Percentiles rank a stretch among this genome's conserved stretches.
These are phyloP conservation scores for Begonia peltatifolia DNA, from an alignment of 306 rosid genomes.

Conservation along the genomic window DNA sequence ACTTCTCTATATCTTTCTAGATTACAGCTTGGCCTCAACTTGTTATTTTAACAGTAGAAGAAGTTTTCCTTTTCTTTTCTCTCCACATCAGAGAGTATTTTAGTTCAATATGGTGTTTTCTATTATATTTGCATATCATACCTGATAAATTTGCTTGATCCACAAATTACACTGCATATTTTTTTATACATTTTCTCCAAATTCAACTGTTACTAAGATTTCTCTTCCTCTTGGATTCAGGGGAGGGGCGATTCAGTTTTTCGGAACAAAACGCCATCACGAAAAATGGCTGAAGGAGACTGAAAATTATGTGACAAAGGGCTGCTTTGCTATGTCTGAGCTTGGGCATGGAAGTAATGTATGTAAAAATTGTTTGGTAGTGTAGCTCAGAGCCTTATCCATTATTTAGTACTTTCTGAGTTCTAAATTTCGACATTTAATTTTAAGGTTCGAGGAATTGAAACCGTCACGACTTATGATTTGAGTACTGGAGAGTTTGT, in stretches of 20 bases:
- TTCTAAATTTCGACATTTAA: conserved; percentile 2
- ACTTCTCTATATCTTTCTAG: too few relatives aligned
- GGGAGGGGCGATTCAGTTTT: conserved; percentile 76
- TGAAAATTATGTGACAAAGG: conserved; percentile 49
- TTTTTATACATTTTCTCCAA: too few relatives aligned
- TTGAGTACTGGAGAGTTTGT: conserved; percentile 58
- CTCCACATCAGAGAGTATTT: too few relatives aligned
- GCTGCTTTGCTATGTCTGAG: conserved; percentile 94
- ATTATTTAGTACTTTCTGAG: conserved; percentile 8
- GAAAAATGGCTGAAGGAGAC: conserved; percentile 68
- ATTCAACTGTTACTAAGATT: background rate
- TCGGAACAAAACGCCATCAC: conserved; percentile 80
- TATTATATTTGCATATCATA: too few relatives aligned
- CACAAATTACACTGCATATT: too few relatives aligned
- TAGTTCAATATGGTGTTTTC: too few relatives aligned
- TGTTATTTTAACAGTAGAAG: too few relatives aligned
- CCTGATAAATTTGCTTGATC: too few relatives aligned
- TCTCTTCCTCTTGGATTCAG: conserved; percentile 28
- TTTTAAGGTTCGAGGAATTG: conserved; percentile 75
- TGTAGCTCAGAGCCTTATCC: conserved; percentile 9
- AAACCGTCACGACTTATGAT: conserved; percentile 80
- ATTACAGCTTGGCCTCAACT: too few relatives aligned
- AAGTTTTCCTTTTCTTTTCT: too few relatives aligned
- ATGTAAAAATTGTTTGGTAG: conserved; percentile 26
- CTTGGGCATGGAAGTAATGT: conserved; percentile 97